Percentiles rank a stretch among this genome's conserved stretches.
Evolutionary conservation across 2,329 filamentous ascomycete genomes (phyloP).

Genomic region (Clonostachys sp.): DNA sequence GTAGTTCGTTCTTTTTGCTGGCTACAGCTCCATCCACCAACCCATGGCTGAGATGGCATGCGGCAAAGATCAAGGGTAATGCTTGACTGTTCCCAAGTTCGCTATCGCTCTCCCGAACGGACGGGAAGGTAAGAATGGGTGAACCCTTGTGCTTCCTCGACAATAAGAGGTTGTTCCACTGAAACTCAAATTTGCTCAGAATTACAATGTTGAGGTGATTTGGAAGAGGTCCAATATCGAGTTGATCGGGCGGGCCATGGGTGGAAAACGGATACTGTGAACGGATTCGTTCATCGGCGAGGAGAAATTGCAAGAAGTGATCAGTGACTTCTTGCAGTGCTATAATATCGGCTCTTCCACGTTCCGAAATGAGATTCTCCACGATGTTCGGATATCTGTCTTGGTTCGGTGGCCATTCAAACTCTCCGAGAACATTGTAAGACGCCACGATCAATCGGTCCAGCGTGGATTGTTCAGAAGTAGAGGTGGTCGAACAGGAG

Average conservation of each 20-base stretch:
- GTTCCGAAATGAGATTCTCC: constrained; percentile 33
- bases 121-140: constrained; percentile 38
- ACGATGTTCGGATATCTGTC: constrained; percentile 36
- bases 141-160: constrained; percentile 53
- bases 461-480: not conserved
- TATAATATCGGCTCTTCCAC: constrained; percentile 39
- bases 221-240: constrained; percentile 48
- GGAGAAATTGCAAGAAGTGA: constrained; percentile 52
- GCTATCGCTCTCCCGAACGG: constrained; percentile 9
- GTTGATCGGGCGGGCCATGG: constrained; percentile 49
- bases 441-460: constrained; percentile 34
- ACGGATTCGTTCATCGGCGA: constrained; percentile 38
- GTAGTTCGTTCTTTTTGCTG: constrained; percentile 52
- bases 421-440: constrained; percentile 50
- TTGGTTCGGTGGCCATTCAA: constrained; percentile 36
- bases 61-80: constrained; percentile 42
- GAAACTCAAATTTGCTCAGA: constrained; percentile 50
- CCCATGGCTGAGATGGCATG: constrained; percentile 58
- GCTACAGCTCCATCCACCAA: constrained; percentile 53
- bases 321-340: constrained; percentile 63
- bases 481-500: not conserved
- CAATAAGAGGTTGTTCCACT: constrained; percentile 50
- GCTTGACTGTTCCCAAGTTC: constrained; percentile 2
- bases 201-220: constrained; percentile 58
- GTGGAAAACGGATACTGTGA: constrained; percentile 49